Conservation (phyloP, 2,329 filamentous ascomycete genomes). For the Macrophomina pseudophaseolina region DNA sequence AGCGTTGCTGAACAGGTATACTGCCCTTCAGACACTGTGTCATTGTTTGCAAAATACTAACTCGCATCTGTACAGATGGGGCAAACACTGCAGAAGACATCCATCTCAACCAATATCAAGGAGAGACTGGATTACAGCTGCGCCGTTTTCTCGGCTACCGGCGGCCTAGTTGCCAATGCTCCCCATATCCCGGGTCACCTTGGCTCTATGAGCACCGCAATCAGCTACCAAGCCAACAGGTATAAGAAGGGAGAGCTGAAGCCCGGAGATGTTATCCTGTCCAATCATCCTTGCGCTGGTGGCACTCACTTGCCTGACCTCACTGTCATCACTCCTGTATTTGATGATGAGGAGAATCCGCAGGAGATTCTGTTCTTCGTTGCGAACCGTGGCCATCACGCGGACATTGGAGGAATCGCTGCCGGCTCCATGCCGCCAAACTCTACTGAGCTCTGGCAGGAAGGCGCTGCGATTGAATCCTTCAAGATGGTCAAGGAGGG, state of each 20-base stretch:
- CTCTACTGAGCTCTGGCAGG: constrained; percentile 54
- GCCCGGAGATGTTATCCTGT: constrained; percentile 37
- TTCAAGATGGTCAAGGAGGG: constrained; percentile 45
- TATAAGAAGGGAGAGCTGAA: constrained; percentile 31
- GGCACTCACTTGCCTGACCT: constrained; percentile 40
- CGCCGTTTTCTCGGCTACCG: constrained; percentile 34
- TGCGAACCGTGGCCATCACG: constrained; percentile 38
- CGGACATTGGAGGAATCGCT: constrained; percentile 38
- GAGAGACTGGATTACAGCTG: constrained; percentile 38
- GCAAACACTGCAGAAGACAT: constrained; percentile 33
- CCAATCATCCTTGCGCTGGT: constrained; percentile 37
- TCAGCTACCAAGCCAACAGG: constrained; percentile 35
- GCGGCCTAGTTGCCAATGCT: constrained; percentile 35
- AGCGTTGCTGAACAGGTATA: constrained; percentile 32
- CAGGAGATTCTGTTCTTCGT: constrained; percentile 36
- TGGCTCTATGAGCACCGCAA: constrained; percentile 35
- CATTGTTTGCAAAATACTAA: background rate
- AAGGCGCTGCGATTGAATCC: constrained; percentile 54
- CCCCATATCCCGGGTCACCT: constrained; percentile 38
- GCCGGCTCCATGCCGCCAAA: constrained; percentile 44
- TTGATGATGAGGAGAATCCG: constrained; percentile 30
- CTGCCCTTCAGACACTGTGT: background rate
- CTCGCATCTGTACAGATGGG: constrained; percentile 31
- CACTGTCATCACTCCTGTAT: constrained; percentile 37
- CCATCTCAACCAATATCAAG: constrained; percentile 36